Evolutionary conservation across 2,329 filamentous ascomycete genomes (phyloP).

Genomic region (Beauveria scarabaeidicola): DNA sequence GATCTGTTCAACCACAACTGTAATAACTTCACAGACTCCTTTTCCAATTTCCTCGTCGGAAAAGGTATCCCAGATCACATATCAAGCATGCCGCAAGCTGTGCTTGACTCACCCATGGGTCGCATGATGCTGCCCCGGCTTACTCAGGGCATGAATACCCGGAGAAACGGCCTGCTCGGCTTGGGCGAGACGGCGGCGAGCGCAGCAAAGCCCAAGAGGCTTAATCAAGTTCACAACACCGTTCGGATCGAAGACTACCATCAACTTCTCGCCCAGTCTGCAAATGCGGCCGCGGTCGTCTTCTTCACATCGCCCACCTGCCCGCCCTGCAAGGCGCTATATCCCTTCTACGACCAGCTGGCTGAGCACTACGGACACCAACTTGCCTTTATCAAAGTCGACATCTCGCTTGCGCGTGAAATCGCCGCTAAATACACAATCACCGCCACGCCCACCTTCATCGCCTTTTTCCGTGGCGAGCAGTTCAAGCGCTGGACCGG

Average conservation of each 20-base stretch:
- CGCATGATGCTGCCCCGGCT: slow-evolving; percentile 75
- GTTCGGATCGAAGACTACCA: slow-evolving; percentile 33
- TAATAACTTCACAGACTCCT: slow-evolving; percentile 94
- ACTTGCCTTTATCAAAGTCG: slow-evolving; percentile 71
- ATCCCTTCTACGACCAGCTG: slow-evolving; percentile 73
- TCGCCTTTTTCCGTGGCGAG: slow-evolving; percentile 70
- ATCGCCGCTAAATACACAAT: slow-evolving; percentile 59
- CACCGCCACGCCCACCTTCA: slow-evolving; percentile 76
- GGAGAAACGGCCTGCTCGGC: slow-evolving; percentile 43
- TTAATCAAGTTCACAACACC: slow-evolving; percentile 47
- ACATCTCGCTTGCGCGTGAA: slow-evolving; percentile 59
- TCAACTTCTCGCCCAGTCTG: slow-evolving; percentile 44
- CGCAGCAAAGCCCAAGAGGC: slow-evolving; percentile 17
- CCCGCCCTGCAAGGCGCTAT: slow-evolving; percentile 72
- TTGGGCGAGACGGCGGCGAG: slow-evolving; percentile 31
- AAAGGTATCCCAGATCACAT: slow-evolving; percentile 85
- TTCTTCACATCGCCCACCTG: slow-evolving; percentile 93
- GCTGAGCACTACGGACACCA: slow-evolving; percentile 63
- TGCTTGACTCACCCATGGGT: slow-evolving; percentile 79
- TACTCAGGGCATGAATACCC: slow-evolving; percentile 41
- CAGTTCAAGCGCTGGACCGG: slow-evolving; percentile 76
- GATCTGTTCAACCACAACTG: slow-evolving; percentile 89
- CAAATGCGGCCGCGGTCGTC: slow-evolving; percentile 63
- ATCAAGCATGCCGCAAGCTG: slow-evolving; percentile 71
- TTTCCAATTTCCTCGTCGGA: slow-evolving; percentile 81